phyloP scores from a whole-genome alignment of 257 asterid species.

The Dorcoceras hygrometricum region DNA sequence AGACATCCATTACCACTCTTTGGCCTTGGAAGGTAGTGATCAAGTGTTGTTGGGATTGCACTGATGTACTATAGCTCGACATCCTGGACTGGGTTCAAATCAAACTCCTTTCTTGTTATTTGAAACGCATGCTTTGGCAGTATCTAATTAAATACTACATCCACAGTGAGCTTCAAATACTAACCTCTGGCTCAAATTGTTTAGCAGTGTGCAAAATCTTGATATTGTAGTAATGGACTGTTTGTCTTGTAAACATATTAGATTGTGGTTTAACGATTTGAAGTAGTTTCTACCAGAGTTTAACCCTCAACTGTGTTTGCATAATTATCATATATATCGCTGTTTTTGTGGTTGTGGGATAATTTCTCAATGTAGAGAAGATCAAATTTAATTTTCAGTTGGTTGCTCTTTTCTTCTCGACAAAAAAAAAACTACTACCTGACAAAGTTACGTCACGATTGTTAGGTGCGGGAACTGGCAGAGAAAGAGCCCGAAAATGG shows the following conservation, averaged over 20 bases:
- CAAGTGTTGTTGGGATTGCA: constrained; percentile 2
- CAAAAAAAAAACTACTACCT: constrained; percentile 4
- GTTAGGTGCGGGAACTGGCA: constrained; percentile 94
- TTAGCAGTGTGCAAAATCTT: constrained; percentile 7
- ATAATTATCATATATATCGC: constrained; percentile 20
- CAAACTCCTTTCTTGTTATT: not conserved
- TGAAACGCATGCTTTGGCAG: constrained; percentile 8
- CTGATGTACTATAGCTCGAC: not conserved
- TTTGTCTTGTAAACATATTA: constrained; percentile 25
- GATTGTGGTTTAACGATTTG: constrained; percentile 21
- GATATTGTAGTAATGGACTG: constrained; percentile 19
- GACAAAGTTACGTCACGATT: constrained; percentile 24
- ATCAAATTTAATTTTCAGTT: constrained; percentile 10
- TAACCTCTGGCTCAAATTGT: constrained; percentile 14
- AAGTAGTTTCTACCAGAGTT: constrained; percentile 16
- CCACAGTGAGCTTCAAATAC: not conserved
- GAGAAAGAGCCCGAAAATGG: constrained; percentile 91
- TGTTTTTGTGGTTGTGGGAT: constrained; percentile 1
- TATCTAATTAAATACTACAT: constrained; percentile 6
- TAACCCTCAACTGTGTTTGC: constrained; percentile 12
- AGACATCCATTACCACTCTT: constrained; percentile 95
- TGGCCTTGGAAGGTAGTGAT: constrained; percentile 98
- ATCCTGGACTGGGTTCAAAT: not conserved
- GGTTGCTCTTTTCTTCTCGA: not conserved
- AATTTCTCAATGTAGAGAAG: not conserved